A percentile compares a stretch with the other conserved stretches of the same genome.
Conservation (phyloP, 441 rosid species). For the Biscutella laevigata region DNA sequence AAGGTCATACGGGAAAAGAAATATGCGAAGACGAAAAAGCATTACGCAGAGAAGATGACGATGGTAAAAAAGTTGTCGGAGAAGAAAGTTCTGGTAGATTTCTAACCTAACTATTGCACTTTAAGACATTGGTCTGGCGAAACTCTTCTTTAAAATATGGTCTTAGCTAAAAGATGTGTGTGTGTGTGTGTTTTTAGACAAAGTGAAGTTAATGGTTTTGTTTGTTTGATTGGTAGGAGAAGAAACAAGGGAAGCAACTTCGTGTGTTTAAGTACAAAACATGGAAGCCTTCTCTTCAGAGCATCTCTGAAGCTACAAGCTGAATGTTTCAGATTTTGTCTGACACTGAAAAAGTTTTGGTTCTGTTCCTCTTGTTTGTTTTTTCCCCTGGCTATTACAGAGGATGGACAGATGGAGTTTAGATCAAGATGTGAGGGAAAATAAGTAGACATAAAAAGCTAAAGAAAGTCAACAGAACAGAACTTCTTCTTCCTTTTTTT, state of each 20-base stretch:
- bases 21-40: constrained; percentile 54
- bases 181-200: too few species aligned
- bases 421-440: constrained; percentile 16
- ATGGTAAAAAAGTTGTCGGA: constrained; percentile 35
- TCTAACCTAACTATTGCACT: too few species aligned
- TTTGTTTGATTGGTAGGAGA: constrained; percentile 26
- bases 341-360: constrained; percentile 3
- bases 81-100: too few species aligned
- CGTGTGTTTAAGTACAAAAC: too few species aligned
- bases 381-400: not conserved
- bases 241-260: constrained; percentile 44
- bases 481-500: constrained; percentile 4
- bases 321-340: too few species aligned
- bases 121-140: too few species aligned
- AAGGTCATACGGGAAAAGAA: constrained; percentile 79
- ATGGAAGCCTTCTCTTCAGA: constrained; percentile 81
- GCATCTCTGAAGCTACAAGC: constrained; percentile 69
- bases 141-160: not conserved
- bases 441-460: constrained; percentile 4
- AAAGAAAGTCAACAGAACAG: constrained; percentile 1
- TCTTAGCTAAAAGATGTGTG: not conserved
- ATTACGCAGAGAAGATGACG: constrained; percentile 33
- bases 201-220: not conserved
- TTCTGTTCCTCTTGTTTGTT: not conserved
- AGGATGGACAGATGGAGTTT: constrained; percentile 8